A percentile compares a stretch with the other conserved stretches of the same genome.
These are phyloP conservation scores for Rhodomyrtus psidioides DNA, from an alignment of 441 rosid genomes.

Conservation along the genomic window DNA sequence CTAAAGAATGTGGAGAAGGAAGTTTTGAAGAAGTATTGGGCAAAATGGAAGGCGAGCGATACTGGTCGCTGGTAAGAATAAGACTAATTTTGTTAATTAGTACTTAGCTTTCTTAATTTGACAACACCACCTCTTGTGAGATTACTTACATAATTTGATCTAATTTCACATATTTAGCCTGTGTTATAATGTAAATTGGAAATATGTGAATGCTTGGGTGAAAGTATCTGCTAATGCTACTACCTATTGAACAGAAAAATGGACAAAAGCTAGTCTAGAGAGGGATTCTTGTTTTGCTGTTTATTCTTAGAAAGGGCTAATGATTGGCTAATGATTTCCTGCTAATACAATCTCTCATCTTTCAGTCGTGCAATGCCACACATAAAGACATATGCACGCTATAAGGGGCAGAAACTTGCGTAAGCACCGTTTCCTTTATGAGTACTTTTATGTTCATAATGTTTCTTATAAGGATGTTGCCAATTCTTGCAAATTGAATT, in stretches of 20 bases:
- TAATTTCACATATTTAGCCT: background rate
- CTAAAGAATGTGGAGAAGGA: conserved; percentile 79
- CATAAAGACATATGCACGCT: conserved; percentile 86
- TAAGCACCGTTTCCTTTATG: conserved; percentile 19
- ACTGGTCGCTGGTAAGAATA: conserved; percentile 63
- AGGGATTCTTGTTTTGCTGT: background rate
- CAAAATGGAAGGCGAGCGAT: conserved; percentile 84
- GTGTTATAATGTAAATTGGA: background rate
- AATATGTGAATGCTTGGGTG: background rate
- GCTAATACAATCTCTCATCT: conserved; percentile 10
- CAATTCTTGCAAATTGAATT: background rate
- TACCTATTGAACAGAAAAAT: background rate
- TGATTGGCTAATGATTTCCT: no score
- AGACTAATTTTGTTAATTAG: background rate
- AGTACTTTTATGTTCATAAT: background rate
- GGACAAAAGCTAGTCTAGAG: background rate
- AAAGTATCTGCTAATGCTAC: background rate
- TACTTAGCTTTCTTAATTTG: background rate
- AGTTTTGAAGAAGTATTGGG: conserved; percentile 83
- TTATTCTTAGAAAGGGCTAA: background rate
- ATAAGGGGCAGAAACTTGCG: conserved; percentile 78
- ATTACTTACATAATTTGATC: background rate
- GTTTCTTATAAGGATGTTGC: background rate
- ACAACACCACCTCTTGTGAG: background rate
- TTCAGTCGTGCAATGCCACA: conserved; percentile 91